Evolutionary conservation across 2,329 filamentous ascomycete species (phyloP).

Genomic region (Elsinoe fawcettii): DNA sequence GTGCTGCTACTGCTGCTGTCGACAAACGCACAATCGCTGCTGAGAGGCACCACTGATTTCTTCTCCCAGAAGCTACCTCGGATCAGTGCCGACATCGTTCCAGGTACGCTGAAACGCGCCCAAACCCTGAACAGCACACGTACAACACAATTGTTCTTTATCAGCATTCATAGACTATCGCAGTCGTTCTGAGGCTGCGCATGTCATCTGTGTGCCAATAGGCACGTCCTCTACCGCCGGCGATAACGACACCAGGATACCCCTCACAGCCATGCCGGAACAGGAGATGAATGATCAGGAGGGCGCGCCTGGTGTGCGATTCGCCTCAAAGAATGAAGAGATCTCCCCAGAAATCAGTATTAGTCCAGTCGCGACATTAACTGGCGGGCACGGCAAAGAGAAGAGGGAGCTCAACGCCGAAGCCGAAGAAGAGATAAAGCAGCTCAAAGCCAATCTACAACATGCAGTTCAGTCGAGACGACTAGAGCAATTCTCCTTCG

Average conservation of each 20-base stretch:
- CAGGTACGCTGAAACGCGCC: neutral
- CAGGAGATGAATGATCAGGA: neutral
- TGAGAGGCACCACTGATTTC: neutral
- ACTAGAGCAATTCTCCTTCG: conserved; percentile 80
- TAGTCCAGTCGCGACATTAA: conserved; percentile 25
- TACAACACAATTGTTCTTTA: neutral
- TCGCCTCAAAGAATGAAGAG: conserved; percentile 63
- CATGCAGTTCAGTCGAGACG: conserved; percentile 72
- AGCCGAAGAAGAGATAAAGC: conserved; percentile 55
- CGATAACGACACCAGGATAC: neutral
- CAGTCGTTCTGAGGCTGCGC: neutral
- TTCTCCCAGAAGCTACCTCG: neutral
- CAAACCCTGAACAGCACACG: neutral
- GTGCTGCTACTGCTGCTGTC: neutral
- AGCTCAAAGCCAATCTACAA: conserved; percentile 64
- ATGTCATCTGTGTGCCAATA: conserved; percentile 2
- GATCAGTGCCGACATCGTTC: neutral
- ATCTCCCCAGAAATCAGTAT: conserved; percentile 47
- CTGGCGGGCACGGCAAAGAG: conserved; percentile 21
- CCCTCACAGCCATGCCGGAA: neutral
- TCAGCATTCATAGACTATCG: neutral
- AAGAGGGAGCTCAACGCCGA: conserved; percentile 34
- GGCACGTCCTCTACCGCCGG: neutral
- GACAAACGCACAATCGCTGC: neutral
- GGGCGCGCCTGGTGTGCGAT: conserved; percentile 52